Conservation (phyloP, 371 early-diverging fungal species). For the Rhizomucor miehei region DNA sequence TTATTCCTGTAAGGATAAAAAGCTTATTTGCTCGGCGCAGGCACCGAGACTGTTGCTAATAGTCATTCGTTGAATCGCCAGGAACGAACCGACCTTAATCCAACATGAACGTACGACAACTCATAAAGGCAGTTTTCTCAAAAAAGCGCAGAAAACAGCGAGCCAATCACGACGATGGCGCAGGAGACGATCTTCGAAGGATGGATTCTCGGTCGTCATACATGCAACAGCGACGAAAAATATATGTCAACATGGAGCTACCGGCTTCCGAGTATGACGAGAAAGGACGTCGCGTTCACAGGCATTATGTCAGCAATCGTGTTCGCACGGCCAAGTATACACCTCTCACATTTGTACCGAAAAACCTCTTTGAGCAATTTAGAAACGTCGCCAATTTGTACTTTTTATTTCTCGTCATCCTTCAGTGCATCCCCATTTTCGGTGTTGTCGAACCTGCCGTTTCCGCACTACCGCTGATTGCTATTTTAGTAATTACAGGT, state of each 20-base stretch:
- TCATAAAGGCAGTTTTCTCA: slow-evolving; percentile 8
- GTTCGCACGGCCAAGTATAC: slow-evolving; percentile 87
- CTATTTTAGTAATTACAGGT: slow-evolving; percentile 81
- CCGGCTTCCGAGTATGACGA: slow-evolving; percentile 29
- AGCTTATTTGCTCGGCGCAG: no score
- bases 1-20: no score
- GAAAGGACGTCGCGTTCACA: slow-evolving; percentile 14
- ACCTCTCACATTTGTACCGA: slow-evolving; percentile 84
- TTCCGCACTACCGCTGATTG: slow-evolving; percentile 80
- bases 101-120: slow-evolving; percentile 2
- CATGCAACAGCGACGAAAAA: slow-evolving; percentile 34
- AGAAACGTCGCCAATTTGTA: slow-evolving; percentile 90
- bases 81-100: not conserved
- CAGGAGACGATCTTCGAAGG: slow-evolving; percentile 18
- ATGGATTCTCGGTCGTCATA: slow-evolving; percentile 42
- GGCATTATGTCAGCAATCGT: slow-evolving; percentile 52
- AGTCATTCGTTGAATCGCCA: no score
- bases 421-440: slow-evolving; percentile 78
- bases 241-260: slow-evolving; percentile 39
- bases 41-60: no score
- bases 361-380: slow-evolving; percentile 91
- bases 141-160: slow-evolving; percentile 9
- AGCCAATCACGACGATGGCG: slow-evolving; percentile 10
- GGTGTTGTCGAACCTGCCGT: slow-evolving; percentile 71
- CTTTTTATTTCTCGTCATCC: slow-evolving; percentile 83